phyloP scores from a whole-genome alignment of 1,284 basidiomycete genomes.

The Cutaneotrichosporon sp. region DNA sequence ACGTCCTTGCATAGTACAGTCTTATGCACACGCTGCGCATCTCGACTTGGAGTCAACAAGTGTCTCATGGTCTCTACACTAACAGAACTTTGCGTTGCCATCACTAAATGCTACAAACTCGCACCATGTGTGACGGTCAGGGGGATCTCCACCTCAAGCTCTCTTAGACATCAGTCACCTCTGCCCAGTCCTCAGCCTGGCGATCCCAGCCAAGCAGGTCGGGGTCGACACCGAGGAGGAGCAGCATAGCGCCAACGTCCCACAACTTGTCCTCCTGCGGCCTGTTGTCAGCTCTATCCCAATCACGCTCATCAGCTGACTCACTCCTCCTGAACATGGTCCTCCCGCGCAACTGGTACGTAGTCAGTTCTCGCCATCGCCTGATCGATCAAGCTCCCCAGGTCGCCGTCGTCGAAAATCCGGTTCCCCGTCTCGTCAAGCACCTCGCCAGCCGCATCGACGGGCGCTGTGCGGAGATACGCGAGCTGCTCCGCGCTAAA shows the following conservation, averaged over 20 bases:
- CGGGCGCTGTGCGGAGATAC: slow-evolving; percentile 15
- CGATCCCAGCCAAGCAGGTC: slow-evolving; percentile 39
- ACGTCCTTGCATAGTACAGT: background rate
- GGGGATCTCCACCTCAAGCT: background rate
- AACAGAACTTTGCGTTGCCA: too few species aligned
- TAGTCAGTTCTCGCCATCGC: too few species aligned
- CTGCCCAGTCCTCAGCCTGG: slow-evolving; percentile 38
- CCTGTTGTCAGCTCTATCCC: background rate
- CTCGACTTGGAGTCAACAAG: too few species aligned
- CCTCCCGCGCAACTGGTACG: too few species aligned
- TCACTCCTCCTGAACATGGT: background rate
- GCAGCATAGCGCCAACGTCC: slow-evolving; percentile 39
- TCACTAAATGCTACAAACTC: too few species aligned
- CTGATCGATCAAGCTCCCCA: background rate
- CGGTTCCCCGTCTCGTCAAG: slow-evolving; percentile 30
- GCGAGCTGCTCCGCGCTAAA: slow-evolving; percentile 17
- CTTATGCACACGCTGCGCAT: too few species aligned
- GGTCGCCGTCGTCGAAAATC: slow-evolving; percentile 15
- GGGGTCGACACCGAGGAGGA: slow-evolving; percentile 37
- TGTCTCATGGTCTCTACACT: too few species aligned
- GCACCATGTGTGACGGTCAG: too few species aligned
- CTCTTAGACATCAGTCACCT: slow-evolving; percentile 9
- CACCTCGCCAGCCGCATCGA: slow-evolving; percentile 27
- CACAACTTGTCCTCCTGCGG: slow-evolving; percentile 25
- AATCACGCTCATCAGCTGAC: background rate